phyloP scores from a whole-genome alignment of 305 asterid species.

The Fraxinus angustifolia region DNA sequence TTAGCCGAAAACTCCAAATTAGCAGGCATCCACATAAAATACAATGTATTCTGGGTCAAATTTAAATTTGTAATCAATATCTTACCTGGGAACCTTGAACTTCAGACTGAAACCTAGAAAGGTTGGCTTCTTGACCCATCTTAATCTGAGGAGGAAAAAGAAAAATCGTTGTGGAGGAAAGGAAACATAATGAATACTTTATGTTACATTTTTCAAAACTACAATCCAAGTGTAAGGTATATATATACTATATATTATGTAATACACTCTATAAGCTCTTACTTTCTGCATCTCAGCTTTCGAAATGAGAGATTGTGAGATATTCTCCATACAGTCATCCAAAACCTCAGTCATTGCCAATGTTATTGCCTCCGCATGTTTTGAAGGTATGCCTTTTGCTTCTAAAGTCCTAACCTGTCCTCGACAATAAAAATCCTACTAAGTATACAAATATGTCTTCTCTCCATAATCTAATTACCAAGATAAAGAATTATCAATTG shows the following conservation, averaged over 20 bases:
- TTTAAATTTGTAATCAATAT: not conserved
- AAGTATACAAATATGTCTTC: not conserved
- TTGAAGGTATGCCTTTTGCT: constrained; percentile 53
- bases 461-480: not conserved
- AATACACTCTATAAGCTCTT: constrained; percentile 7
- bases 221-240: not conserved
- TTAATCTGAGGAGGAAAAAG: constrained; percentile 26
- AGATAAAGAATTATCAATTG: not conserved
- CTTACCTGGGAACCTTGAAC: constrained; percentile 56
- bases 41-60: not conserved
- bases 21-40: not conserved
- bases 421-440: not conserved
- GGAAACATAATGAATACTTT: not conserved
- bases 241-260: not conserved
- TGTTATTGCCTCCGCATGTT: constrained; percentile 68
- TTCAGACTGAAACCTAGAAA: constrained; percentile 49
- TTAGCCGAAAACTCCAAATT: not conserved
- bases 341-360: constrained; percentile 51
- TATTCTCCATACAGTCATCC: constrained; percentile 52
- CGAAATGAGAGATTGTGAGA: constrained; percentile 43
- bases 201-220: not conserved
- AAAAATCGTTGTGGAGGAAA: not conserved
- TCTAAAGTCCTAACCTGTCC: constrained; percentile 55
- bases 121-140: constrained; percentile 43
- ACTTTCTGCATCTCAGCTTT: constrained; percentile 62